These are phyloP conservation scores for Fusarium domesticum DNA, from an alignment of 2,329 filamentous ascomycete species.

Conservation along the genomic window DNA sequence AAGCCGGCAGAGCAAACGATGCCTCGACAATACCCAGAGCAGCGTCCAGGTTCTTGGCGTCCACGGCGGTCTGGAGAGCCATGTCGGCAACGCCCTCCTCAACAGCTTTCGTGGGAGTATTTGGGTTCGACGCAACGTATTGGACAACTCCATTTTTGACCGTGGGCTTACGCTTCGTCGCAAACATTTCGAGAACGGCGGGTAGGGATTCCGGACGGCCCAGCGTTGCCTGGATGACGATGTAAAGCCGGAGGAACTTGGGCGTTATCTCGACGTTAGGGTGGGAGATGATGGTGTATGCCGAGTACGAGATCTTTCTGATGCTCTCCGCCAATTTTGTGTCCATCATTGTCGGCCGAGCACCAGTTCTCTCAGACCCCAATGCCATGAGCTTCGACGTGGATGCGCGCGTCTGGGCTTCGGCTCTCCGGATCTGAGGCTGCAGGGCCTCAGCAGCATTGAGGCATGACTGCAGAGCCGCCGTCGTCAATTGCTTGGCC, in stretches of 20 bases:
- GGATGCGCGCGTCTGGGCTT: slow-evolving; percentile 43
- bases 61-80: slow-evolving; percentile 77
- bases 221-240: slow-evolving; percentile 71
- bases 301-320: slow-evolving; percentile 54
- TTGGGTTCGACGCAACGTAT: slow-evolving; percentile 64
- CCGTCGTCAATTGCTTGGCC: slow-evolving; percentile 40
- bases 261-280: slow-evolving; percentile 78
- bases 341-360: slow-evolving; percentile 30
- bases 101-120: slow-evolving; percentile 68
- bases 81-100: slow-evolving; percentile 65
- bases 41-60: slow-evolving; percentile 71
- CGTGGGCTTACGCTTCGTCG: slow-evolving; percentile 72
- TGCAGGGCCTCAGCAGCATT: slow-evolving; percentile 44
- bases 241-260: slow-evolving; percentile 68
- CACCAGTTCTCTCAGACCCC: slow-evolving; percentile 36
- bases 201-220: slow-evolving; percentile 74
- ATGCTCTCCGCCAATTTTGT: slow-evolving; percentile 43
- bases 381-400: slow-evolving; percentile 54
- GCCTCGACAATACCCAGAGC: slow-evolving; percentile 73
- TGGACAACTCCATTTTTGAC: slow-evolving; percentile 56
- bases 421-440: slow-evolving; percentile 39
- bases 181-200: slow-evolving; percentile 76
- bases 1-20: slow-evolving; percentile 65
- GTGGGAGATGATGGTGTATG: slow-evolving; percentile 69
- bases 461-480: slow-evolving; percentile 45